Conservation (phyloP, 2,329 filamentous ascomycete species). For the Trichoderma lentiforme region DNA sequence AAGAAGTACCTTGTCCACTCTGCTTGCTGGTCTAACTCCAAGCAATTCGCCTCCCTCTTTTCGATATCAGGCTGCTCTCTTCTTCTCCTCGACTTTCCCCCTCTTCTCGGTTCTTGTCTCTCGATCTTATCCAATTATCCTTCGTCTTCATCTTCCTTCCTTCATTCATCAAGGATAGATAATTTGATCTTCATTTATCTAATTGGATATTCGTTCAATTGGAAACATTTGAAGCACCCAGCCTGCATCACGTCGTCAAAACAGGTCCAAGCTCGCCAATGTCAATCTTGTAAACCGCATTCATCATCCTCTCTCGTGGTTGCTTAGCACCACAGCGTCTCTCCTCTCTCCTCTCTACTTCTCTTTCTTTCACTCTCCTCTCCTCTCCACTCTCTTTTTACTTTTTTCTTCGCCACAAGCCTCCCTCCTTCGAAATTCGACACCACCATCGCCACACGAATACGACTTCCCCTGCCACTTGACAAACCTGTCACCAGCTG, state of each 20-base stretch:
- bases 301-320: not conserved
- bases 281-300: not conserved
- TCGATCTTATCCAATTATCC: not conserved
- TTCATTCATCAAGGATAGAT: not conserved
- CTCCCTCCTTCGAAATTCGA: not conserved
- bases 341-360: not conserved
- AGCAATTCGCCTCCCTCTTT: slow-evolving; percentile 9
- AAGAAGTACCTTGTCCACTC: not conserved
- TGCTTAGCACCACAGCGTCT: slow-evolving; percentile 2
- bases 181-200: not conserved
- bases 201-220: not conserved
- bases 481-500: not conserved
- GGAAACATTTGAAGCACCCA: not conserved
- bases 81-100: not conserved
- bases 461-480: not conserved
- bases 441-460: not conserved
- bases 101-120: not conserved
- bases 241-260: not conserved
- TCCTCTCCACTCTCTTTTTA: not conserved
- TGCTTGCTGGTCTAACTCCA: not conserved
- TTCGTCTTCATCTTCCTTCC: not conserved
- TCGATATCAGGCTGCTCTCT: slow-evolving; percentile 10
- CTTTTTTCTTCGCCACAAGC: not conserved
- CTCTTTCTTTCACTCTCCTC: not conserved
- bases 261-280: not conserved